A percentile compares a stretch with the other conserved stretches of the same genome.
These are phyloP conservation scores for Pseudogymnoascus sp. DNA, from an alignment of 2,329 filamentous ascomycete genomes.

Conservation along the genomic window DNA sequence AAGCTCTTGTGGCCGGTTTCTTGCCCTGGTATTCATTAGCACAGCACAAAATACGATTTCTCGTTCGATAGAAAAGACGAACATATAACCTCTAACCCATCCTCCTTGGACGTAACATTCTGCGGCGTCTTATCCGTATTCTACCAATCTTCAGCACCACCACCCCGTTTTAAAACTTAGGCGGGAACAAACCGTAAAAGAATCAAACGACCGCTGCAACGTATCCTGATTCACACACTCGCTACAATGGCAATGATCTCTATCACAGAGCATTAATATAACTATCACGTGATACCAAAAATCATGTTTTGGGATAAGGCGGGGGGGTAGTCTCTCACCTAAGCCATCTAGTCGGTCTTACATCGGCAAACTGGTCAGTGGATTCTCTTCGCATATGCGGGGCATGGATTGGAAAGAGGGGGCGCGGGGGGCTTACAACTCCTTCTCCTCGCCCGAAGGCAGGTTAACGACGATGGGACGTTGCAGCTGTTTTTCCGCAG, in stretches of 20 bases:
- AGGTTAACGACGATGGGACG: background rate
- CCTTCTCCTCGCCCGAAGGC: background rate
- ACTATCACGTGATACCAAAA: background rate
- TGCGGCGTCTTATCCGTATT: constrained; percentile 36
- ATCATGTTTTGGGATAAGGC: background rate
- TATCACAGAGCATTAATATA: constrained; percentile 8
- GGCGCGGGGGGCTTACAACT: background rate
- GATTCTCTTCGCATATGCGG: background rate
- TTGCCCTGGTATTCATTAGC: constrained; percentile 44
- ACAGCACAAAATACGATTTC: constrained; percentile 4
- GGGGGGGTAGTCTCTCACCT: background rate
- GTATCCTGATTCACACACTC: constrained; percentile 63
- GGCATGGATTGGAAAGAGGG: background rate
- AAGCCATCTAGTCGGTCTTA: constrained; percentile 1
- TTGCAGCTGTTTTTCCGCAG: background rate
- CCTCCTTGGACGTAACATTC: constrained; percentile 27
- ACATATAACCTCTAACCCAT: constrained; percentile 45
- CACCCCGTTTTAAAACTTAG: background rate
- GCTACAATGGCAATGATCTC: constrained; percentile 65
- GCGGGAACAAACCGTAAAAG: constrained; percentile 49
- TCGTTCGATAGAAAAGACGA: constrained; percentile 18
- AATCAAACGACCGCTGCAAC: constrained; percentile 60
- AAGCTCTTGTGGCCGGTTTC: constrained; percentile 59
- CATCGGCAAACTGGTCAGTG: background rate
- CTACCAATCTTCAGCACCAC: constrained; percentile 11